These are phyloP conservation scores for Beauveria sp. DNA, from an alignment of 2,329 filamentous ascomycete genomes.

Conservation along the genomic window DNA sequence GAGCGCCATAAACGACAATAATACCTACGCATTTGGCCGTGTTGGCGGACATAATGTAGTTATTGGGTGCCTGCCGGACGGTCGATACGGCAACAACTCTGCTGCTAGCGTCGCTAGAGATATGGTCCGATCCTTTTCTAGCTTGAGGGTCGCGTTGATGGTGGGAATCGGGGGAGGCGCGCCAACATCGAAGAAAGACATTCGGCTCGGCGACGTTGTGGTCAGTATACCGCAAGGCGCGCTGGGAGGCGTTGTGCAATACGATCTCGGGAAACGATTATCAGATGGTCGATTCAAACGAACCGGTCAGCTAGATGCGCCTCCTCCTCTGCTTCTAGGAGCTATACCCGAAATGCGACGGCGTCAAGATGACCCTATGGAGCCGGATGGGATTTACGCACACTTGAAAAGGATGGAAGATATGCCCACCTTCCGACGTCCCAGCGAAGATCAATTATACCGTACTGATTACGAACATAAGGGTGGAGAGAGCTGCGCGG, in stretches of 20 bases:
- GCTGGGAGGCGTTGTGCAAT: neutral
- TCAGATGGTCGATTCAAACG: neutral
- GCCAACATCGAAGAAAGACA: slow-evolving; percentile 22
- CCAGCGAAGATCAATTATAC: neutral
- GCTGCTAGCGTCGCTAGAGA: slow-evolving; percentile 21
- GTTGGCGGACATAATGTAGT: neutral
- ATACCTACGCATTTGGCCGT: neutral
- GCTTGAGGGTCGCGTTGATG: slow-evolving; percentile 23
- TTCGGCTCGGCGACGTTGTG: slow-evolving; percentile 20
- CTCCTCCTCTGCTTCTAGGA: neutral
- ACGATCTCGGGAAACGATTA: neutral
- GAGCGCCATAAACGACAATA: neutral
- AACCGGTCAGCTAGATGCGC: neutral
- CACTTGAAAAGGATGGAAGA: neutral
- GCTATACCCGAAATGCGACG: neutral
- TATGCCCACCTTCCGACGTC: neutral
- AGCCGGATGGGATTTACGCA: neutral
- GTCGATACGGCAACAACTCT: slow-evolving; percentile 19
- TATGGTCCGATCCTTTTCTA: slow-evolving; percentile 22
- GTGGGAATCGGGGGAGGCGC: slow-evolving; percentile 28
- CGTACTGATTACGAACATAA: neutral
- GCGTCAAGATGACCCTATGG: neutral
- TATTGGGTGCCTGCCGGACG: slow-evolving; percentile 16
- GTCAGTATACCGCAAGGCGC: slow-evolving; percentile 8
- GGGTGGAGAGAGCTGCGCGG: neutral